A percentile compares a stretch with the other conserved stretches of the same genome.
Evolutionary conservation across 2,329 filamentous ascomycete genomes (phyloP).

Genomic region (Alternaria sp.): DNA sequence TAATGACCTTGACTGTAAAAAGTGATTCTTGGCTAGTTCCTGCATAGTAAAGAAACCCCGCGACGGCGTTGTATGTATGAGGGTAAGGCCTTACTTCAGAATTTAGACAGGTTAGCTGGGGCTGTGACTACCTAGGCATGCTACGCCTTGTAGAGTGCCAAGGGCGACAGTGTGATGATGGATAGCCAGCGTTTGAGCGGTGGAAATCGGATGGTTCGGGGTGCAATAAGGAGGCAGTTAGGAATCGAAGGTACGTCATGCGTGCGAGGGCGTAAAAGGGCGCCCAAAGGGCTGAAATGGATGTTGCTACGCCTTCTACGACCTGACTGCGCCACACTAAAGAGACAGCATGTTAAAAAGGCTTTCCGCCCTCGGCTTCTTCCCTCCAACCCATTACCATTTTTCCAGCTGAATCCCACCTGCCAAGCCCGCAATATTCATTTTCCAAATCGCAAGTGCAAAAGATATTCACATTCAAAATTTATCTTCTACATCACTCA

Average conservation of each 20-base stretch:
- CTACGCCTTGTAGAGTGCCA: background rate
- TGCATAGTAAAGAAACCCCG: background rate
- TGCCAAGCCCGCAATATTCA: background rate
- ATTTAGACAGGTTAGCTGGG: background rate
- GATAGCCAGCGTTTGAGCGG: background rate
- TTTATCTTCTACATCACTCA: background rate
- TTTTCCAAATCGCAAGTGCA: background rate
- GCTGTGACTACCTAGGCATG: background rate
- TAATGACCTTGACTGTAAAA: background rate
- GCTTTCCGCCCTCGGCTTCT: background rate
- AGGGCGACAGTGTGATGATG: background rate
- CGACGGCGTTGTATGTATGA: background rate
- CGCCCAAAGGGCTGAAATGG: background rate
- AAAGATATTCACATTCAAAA: background rate
- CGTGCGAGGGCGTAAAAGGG: background rate
- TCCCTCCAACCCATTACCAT: background rate
- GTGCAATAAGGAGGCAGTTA: background rate
- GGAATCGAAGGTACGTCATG: background rate
- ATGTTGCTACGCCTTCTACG: background rate
- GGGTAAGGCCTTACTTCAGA: background rate
- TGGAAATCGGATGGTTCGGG: background rate
- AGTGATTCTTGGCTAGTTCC: background rate
- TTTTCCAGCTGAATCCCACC: background rate
- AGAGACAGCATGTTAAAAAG: background rate
- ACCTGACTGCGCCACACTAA: background rate